These are phyloP conservation scores for Populus davidiana DNA, from an alignment of 345 rosid genomes.

Conservation along the genomic window DNA sequence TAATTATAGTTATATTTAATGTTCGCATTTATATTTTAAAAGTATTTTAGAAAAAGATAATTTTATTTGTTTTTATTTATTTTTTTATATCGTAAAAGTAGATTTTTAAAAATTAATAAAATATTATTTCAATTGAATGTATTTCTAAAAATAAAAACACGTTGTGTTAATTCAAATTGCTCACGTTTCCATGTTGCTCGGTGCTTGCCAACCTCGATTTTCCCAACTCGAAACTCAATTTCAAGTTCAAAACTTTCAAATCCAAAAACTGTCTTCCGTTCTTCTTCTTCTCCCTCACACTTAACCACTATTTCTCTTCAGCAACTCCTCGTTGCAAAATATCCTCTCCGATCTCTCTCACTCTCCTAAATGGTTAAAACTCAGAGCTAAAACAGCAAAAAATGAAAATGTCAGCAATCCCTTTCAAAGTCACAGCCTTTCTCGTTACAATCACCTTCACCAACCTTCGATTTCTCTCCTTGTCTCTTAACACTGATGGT, in stretches of 20 bases:
- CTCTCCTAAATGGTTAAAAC: neutral
- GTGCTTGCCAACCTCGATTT: neutral
- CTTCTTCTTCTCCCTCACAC: slow-evolving; percentile 11
- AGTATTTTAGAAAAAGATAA: no score
- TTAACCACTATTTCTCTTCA: neutral
- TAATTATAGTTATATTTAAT: neutral
- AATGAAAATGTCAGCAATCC: slow-evolving; percentile 5
- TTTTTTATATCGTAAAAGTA: no score
- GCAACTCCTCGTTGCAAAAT: slow-evolving; percentile 70
- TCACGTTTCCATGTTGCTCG: neutral
- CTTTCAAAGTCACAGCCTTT: slow-evolving; percentile 11
- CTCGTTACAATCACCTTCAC: slow-evolving; percentile 11
- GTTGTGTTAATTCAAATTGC: slow-evolving; percentile 14
- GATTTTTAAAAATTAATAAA: no score
- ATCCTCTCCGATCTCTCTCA: neutral
- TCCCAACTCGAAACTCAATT: neutral
- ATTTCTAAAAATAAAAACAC: no score
- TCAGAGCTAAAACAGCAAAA: neutral
- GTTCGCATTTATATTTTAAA: no score
- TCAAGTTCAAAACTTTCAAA: slow-evolving; percentile 12
- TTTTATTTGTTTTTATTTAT: no score
- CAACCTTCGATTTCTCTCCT: slow-evolving; percentile 17
- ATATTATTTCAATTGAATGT: no score
- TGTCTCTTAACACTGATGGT: slow-evolving; percentile 66
- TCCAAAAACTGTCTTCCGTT: neutral